Evolutionary conservation across 257 asterid species (phyloP).

Genomic region (Solanum peruvianum): DNA sequence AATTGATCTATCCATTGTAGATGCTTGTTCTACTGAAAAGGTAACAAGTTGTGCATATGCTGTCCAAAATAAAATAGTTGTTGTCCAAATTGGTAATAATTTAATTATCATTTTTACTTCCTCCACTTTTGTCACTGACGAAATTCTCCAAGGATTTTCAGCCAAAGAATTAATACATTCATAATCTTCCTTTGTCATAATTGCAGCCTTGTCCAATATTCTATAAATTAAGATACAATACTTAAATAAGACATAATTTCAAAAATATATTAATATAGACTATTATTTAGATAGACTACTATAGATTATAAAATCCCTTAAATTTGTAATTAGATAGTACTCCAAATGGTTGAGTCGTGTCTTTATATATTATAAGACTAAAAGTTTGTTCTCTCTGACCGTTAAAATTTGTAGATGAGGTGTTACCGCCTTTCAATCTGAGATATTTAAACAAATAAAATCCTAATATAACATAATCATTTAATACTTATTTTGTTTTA

Average conservation of each 20-base stretch:
- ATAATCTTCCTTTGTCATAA: slow-evolving; percentile 13
- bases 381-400: background rate
- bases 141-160: slow-evolving; percentile 26
- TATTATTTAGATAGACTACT: too few relatives aligned
- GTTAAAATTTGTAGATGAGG: background rate
- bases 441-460: background rate
- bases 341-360: background rate
- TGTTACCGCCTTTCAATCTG: background rate
- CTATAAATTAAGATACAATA: background rate
- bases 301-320: background rate
- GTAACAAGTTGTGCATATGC: slow-evolving; percentile 31
- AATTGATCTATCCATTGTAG: slow-evolving; percentile 21
- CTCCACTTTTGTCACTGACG: slow-evolving; percentile 27
- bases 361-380: background rate
- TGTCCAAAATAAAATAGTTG: slow-evolving; percentile 34
- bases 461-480: too few relatives aligned
- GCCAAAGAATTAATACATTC: background rate
- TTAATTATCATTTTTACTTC: slow-evolving; percentile 35
- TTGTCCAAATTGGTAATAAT: slow-evolving; percentile 28
- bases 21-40: slow-evolving; percentile 37
- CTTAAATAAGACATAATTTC: background rate
- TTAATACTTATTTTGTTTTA: too few relatives aligned
- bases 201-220: slow-evolving; percentile 39
- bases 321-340: background rate
- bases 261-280: background rate